Evolutionary conservation across 805 yeast species (phyloP).

Genomic region (Pichia insulana): DNA sequence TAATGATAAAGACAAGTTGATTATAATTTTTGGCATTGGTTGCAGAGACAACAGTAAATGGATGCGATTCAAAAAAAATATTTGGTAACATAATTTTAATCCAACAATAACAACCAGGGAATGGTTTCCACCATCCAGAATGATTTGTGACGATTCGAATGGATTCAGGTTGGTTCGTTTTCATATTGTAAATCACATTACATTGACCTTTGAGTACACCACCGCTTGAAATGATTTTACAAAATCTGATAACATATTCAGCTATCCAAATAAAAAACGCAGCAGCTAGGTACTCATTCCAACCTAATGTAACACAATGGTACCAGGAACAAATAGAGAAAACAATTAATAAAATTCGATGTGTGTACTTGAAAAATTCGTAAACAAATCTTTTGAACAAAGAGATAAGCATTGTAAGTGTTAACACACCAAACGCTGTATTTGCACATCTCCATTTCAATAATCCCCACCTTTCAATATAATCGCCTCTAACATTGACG

Average conservation of each 20-base stretch:
- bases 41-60: constrained; percentile 47
- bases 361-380: constrained; percentile 38
- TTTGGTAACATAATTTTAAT: constrained; percentile 38
- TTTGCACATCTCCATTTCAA: constrained; percentile 39
- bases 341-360: constrained; percentile 32
- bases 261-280: constrained; percentile 60
- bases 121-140: constrained; percentile 45
- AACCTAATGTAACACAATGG: constrained; percentile 39
- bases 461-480: constrained; percentile 29
- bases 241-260: constrained; percentile 52
- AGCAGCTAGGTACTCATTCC: constrained; percentile 44
- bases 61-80: constrained; percentile 60
- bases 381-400: constrained; percentile 31
- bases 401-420: constrained; percentile 25
- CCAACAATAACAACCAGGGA: constrained; percentile 58
- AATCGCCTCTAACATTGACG: constrained; percentile 29
- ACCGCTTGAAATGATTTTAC: constrained; percentile 52
- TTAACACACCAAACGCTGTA: constrained; percentile 25
- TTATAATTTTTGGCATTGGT: constrained; percentile 35
- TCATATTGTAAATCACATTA: constrained; percentile 18
- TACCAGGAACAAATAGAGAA: constrained; percentile 39
- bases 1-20: constrained; percentile 34
- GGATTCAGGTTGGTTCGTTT: constrained; percentile 27
- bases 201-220: constrained; percentile 44
- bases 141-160: constrained; percentile 41